Base-by-base conservation (phyloP, 805 yeast species). In the Cyberlindnera misumaiensis region DNA sequence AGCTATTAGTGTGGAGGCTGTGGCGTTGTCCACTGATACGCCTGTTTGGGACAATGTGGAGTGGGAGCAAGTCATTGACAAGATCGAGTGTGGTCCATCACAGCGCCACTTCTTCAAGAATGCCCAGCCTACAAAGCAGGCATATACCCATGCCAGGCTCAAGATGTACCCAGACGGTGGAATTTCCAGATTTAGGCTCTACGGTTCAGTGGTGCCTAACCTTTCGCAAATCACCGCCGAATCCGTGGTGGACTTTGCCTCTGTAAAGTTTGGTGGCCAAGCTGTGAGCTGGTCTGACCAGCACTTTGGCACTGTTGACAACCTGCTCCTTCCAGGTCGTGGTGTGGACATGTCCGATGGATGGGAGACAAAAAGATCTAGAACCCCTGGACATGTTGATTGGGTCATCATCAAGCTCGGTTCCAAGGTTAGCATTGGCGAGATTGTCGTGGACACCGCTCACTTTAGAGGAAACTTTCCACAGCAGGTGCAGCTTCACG, bases 91-190 rank as follows among this genome's bases (percentile, higher is more conserved):
- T 64, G 95, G 95, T 4, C 97, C 98, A 5, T 68, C 82, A 8
- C 93, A 83, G 61, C 77, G 77, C 55, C 96, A 88, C 54, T 89
- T 85, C 56, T 87, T 88, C 59, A 67, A 74, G 26, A 75, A 93
- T 45, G 68, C 65, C 10, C 50, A 59, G 2, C 55, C 78, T 37
- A 85, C 96, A n/a, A 60, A 60, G 4, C 60, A 68, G 30, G 71
- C 72, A 28, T 90, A 74, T 65, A 84, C 93, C 24, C 93, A 87
- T 56, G 82, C 81, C 29, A 75, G 89, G 52, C 71, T 90, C 56
- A 80, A 79, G 65, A 88, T 87, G 96, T 90, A 83, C 63, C 97
- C 98, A 18, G 97, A 90, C 60, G 98, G 98, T 38, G 98, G 98
- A 20, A 89, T 90, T 62, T 96, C 97, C 9, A 74, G 98, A 47